A percentile compares a stretch with the other conserved stretches of the same genome.
Conservation (phyloP, 2,329 filamentous ascomycete species). For the Venturiaceae sp. region DNA sequence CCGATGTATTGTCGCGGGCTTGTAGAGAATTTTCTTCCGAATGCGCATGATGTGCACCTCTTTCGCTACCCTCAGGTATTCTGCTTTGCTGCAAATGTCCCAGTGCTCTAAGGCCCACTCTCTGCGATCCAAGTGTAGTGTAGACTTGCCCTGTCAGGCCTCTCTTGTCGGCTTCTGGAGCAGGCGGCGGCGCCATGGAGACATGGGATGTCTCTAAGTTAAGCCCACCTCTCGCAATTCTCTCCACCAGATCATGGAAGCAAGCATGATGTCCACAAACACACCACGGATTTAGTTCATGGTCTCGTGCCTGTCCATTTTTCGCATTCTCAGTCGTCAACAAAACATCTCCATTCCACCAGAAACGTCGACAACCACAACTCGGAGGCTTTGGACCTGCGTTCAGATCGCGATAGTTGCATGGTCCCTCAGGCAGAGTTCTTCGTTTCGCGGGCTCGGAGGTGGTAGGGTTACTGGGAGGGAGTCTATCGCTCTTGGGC, state of each 20-base stretch:
- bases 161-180: neutral
- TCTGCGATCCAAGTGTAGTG: neutral
- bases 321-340: neutral
- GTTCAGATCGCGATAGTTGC: constrained; percentile 40
- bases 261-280: constrained; percentile 49
- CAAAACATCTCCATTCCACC: constrained; percentile 20
- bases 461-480: neutral
- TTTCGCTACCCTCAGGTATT: neutral
- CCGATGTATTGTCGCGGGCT: constrained; percentile 15
- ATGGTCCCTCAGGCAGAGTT: constrained; percentile 38
- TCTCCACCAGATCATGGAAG: constrained; percentile 32
- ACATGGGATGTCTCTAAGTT: neutral
- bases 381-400: constrained; percentile 29
- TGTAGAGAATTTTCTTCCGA: neutral
- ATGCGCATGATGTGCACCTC: neutral
- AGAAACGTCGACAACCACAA: constrained; percentile 46
- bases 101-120: neutral
- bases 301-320: neutral
- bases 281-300: constrained; percentile 21
- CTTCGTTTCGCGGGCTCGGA: neutral
- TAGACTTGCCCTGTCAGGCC: neutral
- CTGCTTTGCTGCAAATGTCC: neutral
- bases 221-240: neutral
- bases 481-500: neutral
- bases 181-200: neutral